These are phyloP conservation scores for Boletus speciosus DNA, from an alignment of 768 basidiomycete species.

Conservation along the genomic window DNA sequence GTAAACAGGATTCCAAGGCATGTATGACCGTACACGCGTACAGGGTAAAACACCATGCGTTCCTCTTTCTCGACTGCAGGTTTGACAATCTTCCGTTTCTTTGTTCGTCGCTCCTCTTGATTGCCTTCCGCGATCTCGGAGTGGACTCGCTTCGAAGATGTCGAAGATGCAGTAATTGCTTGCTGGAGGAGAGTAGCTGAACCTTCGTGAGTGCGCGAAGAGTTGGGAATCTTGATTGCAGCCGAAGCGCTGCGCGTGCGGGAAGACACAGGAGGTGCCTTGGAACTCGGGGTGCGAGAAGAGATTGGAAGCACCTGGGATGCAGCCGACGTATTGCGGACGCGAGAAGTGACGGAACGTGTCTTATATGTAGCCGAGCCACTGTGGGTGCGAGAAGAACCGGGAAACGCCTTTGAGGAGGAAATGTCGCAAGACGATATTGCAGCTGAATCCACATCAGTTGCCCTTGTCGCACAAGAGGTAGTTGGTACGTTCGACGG, in stretches of 20 bases:
- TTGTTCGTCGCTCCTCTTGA: neutral
- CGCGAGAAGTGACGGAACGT: too few relatives aligned
- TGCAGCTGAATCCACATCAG: too few relatives aligned
- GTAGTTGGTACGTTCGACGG: too few relatives aligned
- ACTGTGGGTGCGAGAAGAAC: too few relatives aligned
- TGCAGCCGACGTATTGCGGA: too few relatives aligned
- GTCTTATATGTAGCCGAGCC: too few relatives aligned
- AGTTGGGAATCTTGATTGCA: neutral
- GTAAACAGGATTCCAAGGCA: constrained; percentile 9
- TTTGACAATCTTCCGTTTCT: neutral
- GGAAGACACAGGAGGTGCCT: neutral
- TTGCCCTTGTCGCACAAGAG: too few relatives aligned
- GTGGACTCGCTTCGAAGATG: neutral
- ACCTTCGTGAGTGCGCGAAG: neutral
- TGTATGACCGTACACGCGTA: neutral
- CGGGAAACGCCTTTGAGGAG: too few relatives aligned
- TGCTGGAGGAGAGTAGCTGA: neutral
- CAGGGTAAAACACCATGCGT: neutral
- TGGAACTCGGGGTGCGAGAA: neutral
- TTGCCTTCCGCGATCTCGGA: neutral
- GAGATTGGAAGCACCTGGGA: neutral
- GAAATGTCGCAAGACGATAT: too few relatives aligned
- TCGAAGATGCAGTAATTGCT: neutral
- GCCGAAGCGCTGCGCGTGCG: neutral
- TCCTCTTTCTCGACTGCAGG: neutral